phyloP scores from a whole-genome alignment of 306 rosid genomes.

The Astragalus membranaceus region DNA sequence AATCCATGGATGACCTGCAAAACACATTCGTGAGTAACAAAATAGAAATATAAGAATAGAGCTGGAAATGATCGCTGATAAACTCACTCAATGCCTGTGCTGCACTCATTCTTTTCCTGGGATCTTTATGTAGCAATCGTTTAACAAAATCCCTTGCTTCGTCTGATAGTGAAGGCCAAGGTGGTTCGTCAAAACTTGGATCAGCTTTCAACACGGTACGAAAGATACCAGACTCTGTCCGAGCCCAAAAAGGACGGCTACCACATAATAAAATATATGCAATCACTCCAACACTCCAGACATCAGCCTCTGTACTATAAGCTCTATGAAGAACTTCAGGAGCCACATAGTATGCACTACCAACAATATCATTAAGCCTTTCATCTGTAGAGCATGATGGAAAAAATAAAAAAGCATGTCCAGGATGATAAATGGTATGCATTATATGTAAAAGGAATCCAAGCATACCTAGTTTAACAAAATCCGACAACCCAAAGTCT shows the following conservation, averaged over 20 bases:
- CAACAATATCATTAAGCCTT: slow-evolving; percentile 88
- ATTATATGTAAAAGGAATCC: neutral
- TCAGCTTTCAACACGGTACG: slow-evolving; percentile 84
- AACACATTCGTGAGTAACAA: slow-evolving; percentile 25
- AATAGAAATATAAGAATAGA: slow-evolving; percentile 6
- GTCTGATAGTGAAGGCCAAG: slow-evolving; percentile 82
- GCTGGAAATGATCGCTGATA: slow-evolving; percentile 5
- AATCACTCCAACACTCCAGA: slow-evolving; percentile 96
- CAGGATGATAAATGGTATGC: neutral
- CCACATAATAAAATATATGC: slow-evolving; percentile 92
- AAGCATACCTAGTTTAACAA: slow-evolving; percentile 75
- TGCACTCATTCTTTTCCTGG: slow-evolving; percentile 87
- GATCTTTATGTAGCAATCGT: slow-evolving; percentile 79
- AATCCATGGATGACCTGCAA: slow-evolving; percentile 95
- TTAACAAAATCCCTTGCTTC: slow-evolving; percentile 84
- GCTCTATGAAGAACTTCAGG: slow-evolving; percentile 95
- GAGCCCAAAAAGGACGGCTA: slow-evolving; percentile 97
- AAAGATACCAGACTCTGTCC: slow-evolving; percentile 93
- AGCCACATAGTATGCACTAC: slow-evolving; percentile 96
- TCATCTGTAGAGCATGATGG: slow-evolving; percentile 56
- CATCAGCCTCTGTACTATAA: slow-evolving; percentile 85
- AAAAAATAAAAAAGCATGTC: slow-evolving; percentile 1
- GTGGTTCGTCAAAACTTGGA: slow-evolving; percentile 79
- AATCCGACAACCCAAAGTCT: slow-evolving; percentile 96
- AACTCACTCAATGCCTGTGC: slow-evolving; percentile 81